Evolutionary conservation across 139 green algal species (phyloP).

Genomic region (Closterium sp.): DNA sequence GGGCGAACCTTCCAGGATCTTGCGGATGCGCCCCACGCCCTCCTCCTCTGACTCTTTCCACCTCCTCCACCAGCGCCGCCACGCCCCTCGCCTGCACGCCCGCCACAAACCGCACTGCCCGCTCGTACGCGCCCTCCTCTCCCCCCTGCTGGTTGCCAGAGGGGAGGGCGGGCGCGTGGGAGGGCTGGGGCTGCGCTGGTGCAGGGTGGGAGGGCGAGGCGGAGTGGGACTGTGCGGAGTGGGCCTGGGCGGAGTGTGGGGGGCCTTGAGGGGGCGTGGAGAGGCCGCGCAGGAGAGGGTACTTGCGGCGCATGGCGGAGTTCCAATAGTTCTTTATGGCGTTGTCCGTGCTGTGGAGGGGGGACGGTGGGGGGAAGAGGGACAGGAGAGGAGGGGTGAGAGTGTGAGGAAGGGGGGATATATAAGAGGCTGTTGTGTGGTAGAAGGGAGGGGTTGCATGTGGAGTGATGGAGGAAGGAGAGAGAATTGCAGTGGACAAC

Average conservation of each 20-base stretch:
- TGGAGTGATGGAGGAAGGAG: not conserved
- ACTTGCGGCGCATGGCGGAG: slow-evolving; percentile 39
- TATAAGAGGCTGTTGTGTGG: not conserved
- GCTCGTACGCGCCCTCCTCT: not conserved
- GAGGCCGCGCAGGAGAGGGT: slow-evolving; percentile 8
- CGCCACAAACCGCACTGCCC: not conserved
- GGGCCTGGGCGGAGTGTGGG: not conserved
- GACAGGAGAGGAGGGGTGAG: not conserved
- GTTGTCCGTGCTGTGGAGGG: slow-evolving; percentile 70
- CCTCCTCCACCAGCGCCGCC: not conserved
- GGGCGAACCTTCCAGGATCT: not conserved
- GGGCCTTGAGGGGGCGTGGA: too few relatives aligned
- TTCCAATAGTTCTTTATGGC: slow-evolving; percentile 88
- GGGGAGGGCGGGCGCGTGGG: too few relatives aligned
- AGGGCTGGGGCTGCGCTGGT: not conserved
- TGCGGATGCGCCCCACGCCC: slow-evolving; percentile 1
- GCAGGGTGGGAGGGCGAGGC: too few relatives aligned
- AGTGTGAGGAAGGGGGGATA: not conserved
- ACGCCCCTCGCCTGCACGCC: not conserved
- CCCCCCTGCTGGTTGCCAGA: not conserved
- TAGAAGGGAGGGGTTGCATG: not conserved
- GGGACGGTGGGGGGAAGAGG: too few relatives aligned
- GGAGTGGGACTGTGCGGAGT: too few relatives aligned
- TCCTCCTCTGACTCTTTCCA: not conserved
- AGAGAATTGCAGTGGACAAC: too few relatives aligned